Percentiles rank a stretch among this genome's conserved stretches.
Evolutionary conservation across 306 rosid species (phyloP).

Genomic region (Begonia loranthoides): DNA sequence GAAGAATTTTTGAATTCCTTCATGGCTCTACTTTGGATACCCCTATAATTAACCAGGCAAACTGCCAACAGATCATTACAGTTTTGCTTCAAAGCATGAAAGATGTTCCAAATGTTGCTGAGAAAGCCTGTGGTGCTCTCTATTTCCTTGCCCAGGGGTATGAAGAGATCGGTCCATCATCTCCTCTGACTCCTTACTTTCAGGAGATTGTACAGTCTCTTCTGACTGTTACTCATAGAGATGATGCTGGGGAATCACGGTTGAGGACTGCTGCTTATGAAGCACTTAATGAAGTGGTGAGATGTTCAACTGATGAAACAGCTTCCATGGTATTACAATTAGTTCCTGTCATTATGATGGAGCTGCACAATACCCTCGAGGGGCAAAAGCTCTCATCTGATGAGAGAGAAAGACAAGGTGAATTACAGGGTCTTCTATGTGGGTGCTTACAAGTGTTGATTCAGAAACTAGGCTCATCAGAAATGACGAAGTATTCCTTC

Average conservation of each 20-base stretch:
- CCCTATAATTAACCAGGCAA: conserved; percentile 62
- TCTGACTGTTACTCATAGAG: conserved; percentile 69
- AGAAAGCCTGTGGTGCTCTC: conserved; percentile 95
- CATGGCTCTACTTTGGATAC: conserved; percentile 77
- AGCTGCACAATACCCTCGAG: conserved; percentile 77
- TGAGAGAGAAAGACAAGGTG: conserved; percentile 63
- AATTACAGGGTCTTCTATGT: conserved; percentile 91
- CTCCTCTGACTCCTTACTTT: conserved; percentile 67
- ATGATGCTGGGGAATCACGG: conserved; percentile 85
- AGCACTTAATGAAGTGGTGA: conserved; percentile 83
- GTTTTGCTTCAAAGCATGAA: conserved; percentile 86
- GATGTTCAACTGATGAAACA: conserved; percentile 85
- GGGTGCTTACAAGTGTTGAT: conserved; percentile 95
- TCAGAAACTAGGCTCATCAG: conserved; percentile 80
- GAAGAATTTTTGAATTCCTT: conserved; percentile 84
- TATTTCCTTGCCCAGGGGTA: conserved; percentile 92
- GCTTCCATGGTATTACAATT: conserved; percentile 70
- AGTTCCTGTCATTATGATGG: conserved; percentile 61
- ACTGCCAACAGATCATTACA: conserved; percentile 63
- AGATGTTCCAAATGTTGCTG: conserved; percentile 92
- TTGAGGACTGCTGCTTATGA: conserved; percentile 91
- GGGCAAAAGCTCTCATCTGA: conserved; percentile 54
- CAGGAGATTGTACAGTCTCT: conserved; percentile 73
- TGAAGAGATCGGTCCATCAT: conserved; percentile 54
- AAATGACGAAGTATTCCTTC: conserved; percentile 51